Percentiles rank a stretch among this genome's conserved stretches.
Evolutionary conservation across 2,329 filamentous ascomycete species (phyloP).

Genomic region (Talaromyces albobiverticillius): DNA sequence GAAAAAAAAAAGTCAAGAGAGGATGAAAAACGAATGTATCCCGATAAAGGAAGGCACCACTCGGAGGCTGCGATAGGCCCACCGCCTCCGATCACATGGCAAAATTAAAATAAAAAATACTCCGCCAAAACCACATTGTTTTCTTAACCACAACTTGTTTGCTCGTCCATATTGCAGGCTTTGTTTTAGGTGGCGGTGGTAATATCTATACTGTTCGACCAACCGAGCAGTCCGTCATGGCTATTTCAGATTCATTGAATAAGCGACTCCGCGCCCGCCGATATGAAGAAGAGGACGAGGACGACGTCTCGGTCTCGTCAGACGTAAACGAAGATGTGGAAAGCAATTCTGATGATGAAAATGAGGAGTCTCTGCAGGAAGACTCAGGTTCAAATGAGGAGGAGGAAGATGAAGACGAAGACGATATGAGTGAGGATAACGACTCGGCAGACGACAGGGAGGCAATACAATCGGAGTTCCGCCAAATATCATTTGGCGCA

Average conservation of each 20-base stretch:
- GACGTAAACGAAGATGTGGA: slow-evolving; percentile 9
- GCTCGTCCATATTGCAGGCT: too few relatives aligned
- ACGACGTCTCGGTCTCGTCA: slow-evolving; percentile 24
- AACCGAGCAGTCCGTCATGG: slow-evolving; percentile 24
- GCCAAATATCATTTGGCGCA: slow-evolving; percentile 80
- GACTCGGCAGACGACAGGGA: slow-evolving; percentile 28
- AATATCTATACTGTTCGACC: too few relatives aligned
- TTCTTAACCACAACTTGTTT: too few relatives aligned
- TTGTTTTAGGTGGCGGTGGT: too few relatives aligned
- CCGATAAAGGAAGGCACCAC: background rate
- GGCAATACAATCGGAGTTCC: slow-evolving; percentile 42
- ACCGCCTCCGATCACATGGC: background rate
- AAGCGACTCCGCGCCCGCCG: slow-evolving; percentile 40
- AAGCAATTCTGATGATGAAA: background rate
- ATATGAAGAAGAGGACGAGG: slow-evolving; percentile 42
- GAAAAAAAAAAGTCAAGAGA: background rate
- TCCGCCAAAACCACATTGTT: background rate
- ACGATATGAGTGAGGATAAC: slow-evolving; percentile 2
- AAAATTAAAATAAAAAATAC: too few relatives aligned
- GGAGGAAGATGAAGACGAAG: slow-evolving; percentile 31
- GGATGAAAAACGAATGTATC: background rate
- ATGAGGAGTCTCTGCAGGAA: slow-evolving; percentile 6
- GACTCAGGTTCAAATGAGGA: slow-evolving; percentile 17
- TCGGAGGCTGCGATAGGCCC: background rate
- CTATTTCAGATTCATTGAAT: slow-evolving; percentile 37